A percentile compares a stretch with the other conserved stretches of the same genome.
Evolutionary conservation across 495 filamentous ascomycete genomes (phyloP).

Genomic region (Podospora pseudoanserina): DNA sequence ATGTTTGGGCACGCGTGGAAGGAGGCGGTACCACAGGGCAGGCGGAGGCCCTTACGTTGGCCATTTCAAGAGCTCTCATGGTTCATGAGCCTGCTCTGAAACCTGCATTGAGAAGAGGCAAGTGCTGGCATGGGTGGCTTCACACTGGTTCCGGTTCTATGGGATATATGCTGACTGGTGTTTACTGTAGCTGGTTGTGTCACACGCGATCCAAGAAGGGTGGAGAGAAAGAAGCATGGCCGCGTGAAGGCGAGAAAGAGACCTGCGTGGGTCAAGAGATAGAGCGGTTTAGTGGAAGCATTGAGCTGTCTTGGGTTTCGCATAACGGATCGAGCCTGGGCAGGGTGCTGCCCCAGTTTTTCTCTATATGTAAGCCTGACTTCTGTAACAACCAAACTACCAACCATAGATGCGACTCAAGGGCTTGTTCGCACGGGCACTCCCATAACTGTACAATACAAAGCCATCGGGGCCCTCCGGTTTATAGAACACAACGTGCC

Average conservation of each 20-base stretch:
- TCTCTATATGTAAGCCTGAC: slow-evolving; percentile 19
- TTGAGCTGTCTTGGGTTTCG: slow-evolving; percentile 14
- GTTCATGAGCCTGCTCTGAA: slow-evolving; percentile 90
- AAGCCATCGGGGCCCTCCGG: slow-evolving; percentile 7
- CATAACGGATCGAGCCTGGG: slow-evolving; percentile 20
- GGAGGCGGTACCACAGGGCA: slow-evolving; percentile 93
- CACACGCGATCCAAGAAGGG: slow-evolving; percentile 83
- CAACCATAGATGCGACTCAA: slow-evolving; percentile 10
- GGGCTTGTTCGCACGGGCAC: slow-evolving; percentile 6
- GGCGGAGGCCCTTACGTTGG: slow-evolving; percentile 91
- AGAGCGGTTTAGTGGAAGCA: slow-evolving; percentile 26
- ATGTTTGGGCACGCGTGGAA: slow-evolving; percentile 78
- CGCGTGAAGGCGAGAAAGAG: slow-evolving; percentile 95
- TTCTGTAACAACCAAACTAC: slow-evolving; percentile 24
- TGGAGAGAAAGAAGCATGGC: slow-evolving; percentile 98
- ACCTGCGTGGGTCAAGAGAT: slow-evolving; percentile 96
- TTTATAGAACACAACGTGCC: background rate
- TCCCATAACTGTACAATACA: slow-evolving; percentile 25
- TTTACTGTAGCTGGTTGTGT: slow-evolving; percentile 72
- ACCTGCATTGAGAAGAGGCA: slow-evolving; percentile 82
- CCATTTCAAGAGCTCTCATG: slow-evolving; percentile 81
- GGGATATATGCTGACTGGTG: slow-evolving; percentile 23
- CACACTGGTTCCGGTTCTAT: slow-evolving; percentile 8
- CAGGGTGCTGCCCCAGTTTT: slow-evolving; percentile 12
- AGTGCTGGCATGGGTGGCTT: slow-evolving; percentile 34